phyloP scores from a whole-genome alignment of 1,139 yeast species.

The Wickerhamomyces sp. region DNA sequence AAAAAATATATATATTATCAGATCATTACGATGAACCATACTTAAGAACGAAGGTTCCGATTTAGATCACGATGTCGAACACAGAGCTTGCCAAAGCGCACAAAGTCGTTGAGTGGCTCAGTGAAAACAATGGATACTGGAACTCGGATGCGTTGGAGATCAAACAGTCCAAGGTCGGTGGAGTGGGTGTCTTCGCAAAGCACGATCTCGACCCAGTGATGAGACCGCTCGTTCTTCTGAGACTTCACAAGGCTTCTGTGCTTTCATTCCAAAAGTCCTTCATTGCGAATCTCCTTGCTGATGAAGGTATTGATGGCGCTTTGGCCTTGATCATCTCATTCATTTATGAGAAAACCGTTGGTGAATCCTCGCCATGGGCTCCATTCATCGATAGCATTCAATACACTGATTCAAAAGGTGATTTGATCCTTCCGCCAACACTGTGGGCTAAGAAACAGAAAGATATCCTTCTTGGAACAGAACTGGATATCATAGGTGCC shows the following conservation, averaged over 20 bases:
- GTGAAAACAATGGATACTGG: constrained; percentile 43
- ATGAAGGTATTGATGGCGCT: constrained; percentile 58
- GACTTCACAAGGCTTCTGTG: constrained; percentile 42
- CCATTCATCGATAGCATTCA: constrained; percentile 53
- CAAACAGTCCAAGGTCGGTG: constrained; percentile 49
- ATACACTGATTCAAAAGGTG: constrained; percentile 26
- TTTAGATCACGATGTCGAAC: constrained; percentile 25
- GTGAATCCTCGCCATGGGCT: constrained; percentile 69
- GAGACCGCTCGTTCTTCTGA: constrained; percentile 27
- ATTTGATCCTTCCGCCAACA: constrained; percentile 47
- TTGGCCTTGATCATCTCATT: constrained; percentile 63
- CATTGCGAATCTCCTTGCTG: constrained; percentile 63
- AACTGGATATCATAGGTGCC: constrained; percentile 59
- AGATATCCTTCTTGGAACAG: constrained; percentile 54
- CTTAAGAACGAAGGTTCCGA: no score
- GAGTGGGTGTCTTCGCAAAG: constrained; percentile 69
- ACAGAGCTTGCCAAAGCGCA: constrained; percentile 23
- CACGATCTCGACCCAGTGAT: constrained; percentile 28
- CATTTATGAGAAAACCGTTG: constrained; percentile 58
- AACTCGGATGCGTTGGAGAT: constrained; percentile 40
- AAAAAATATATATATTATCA: no score
- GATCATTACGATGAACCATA: no score
- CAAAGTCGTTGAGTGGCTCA: constrained; percentile 40
- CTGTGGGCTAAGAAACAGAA: constrained; percentile 57
- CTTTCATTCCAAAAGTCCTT: constrained; percentile 56